Percentiles rank a stretch among this genome's conserved stretches.
phyloP scores from a whole-genome alignment of 2,329 filamentous ascomycete genomes.

The Paraphoma chrysanthemicola region DNA sequence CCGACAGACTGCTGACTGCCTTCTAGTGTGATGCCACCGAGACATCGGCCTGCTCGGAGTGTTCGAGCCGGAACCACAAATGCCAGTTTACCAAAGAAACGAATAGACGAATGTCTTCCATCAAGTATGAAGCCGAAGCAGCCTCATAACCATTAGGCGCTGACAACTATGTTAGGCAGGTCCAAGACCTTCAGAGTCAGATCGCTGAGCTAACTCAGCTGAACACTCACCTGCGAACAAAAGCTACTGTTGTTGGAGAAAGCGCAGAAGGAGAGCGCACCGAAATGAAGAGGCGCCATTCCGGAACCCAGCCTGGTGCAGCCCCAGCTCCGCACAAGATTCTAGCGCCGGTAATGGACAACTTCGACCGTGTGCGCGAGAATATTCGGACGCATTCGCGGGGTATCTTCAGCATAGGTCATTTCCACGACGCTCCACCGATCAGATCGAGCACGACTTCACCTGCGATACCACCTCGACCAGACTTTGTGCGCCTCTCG shows the following conservation, averaged over 20 bases:
- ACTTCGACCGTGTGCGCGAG: conserved; percentile 73
- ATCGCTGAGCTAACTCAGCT: conserved; percentile 80
- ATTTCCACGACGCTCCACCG: conserved; percentile 60
- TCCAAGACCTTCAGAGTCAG: conserved; percentile 95
- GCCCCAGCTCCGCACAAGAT: conserved; percentile 52
- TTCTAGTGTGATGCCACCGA: conserved; percentile 89
- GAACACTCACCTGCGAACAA: conserved; percentile 74
- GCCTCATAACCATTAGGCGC: conserved; percentile 10
- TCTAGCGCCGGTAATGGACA: conserved; percentile 67
- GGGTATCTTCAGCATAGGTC: conserved; percentile 81
- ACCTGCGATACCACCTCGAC: conserved; percentile 73
- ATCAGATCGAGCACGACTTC: conserved; percentile 42
- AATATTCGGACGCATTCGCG: conserved; percentile 77
- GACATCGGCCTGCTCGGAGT: conserved; percentile 95
- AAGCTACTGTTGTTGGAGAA: conserved; percentile 62
- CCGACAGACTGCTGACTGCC: conserved; percentile 17
- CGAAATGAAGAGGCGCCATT: conserved; percentile 55
- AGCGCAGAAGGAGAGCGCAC: conserved; percentile 51
- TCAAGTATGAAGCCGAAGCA: conserved; percentile 67
- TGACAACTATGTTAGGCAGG: conserved; percentile 66
- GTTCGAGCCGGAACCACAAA: conserved; percentile 93
- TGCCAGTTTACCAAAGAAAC: conserved; percentile 99
- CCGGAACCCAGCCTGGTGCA: conserved; percentile 15
- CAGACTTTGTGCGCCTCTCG: conserved; percentile 74
- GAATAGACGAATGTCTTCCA: conserved; percentile 97